Base-by-base conservation (phyloP, 768 basidiomycete species). In the Russula compacta region DNA sequence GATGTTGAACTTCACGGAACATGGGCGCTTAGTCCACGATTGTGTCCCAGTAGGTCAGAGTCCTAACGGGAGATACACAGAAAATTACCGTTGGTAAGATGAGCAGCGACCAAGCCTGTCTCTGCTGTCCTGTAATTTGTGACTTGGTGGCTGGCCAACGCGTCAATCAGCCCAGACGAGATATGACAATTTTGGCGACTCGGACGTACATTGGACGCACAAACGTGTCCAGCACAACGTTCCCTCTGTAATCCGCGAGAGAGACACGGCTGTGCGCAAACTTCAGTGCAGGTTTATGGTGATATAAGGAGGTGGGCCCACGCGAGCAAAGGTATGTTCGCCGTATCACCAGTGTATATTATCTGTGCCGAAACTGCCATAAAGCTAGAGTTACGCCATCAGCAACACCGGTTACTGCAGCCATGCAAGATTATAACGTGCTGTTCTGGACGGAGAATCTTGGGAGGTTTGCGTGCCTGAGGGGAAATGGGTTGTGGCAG, bases 301-400 rank as follows among this genome's bases (percentile, higher is more conserved):
- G 44, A 52, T 24, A 53, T 11, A 39, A 49, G 14, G 43, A 48
- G 36, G 33, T 3, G 14, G 76, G 38, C 80, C 66, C 63, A 80
- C 81, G 80, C 81, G 55, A 81, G 75, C 78, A 81, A 81, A 32
- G 81, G 78, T 63, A 79, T 70, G 53, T 67, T 73, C 47, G 73
- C 71, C n/a, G 71, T 69, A 39, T 71, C 67, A 32, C 77, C 77
- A 32, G 74, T 74, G 66, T 73, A 75, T 32, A 82, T 78, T 56
- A 73, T 70, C 53, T 79, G 74, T 7, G 73, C 76, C n/a, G 74
- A 73, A 49, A 79, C 76, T 47, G 79, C 75, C 58, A 82, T 70
- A 67, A 79, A 81, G 67, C 77, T 80, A 35, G 63, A 55, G 9
- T 35, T 14, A 53, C 63, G 11, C 8, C 2, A 62, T 61, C 50